Percentiles rank a stretch among this genome's conserved stretches.
These are phyloP conservation scores for Myriosclerotinia duriaeana DNA, from an alignment of 2,329 filamentous ascomycete species.

Conservation along the genomic window DNA sequence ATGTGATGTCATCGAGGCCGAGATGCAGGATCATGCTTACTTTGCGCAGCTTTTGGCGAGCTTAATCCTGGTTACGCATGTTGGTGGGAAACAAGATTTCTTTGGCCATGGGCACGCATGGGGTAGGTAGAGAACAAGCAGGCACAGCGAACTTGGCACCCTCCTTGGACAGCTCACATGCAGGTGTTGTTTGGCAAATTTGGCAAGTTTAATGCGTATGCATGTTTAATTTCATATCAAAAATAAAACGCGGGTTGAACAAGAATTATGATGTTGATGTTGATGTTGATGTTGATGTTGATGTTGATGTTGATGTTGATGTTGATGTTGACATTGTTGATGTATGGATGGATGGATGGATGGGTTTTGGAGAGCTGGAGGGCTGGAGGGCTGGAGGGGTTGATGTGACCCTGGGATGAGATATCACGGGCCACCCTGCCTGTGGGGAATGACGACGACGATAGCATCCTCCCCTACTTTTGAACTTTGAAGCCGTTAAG, in stretches of 20 bases:
- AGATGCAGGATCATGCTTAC: slow-evolving; percentile 22
- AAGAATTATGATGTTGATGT: slow-evolving; percentile 5
- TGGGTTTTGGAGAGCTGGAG: too few species aligned
- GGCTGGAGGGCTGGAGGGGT: slow-evolving; percentile 4
- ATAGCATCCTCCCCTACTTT: background rate
- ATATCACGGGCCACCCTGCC: slow-evolving; percentile 6
- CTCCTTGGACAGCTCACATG: background rate
- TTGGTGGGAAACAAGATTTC: slow-evolving; percentile 24
- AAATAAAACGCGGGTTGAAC: background rate
- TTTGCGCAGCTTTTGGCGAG: slow-evolving; percentile 12
- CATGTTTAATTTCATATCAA: background rate
- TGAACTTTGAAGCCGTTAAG: background rate
- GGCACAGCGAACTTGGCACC: slow-evolving; percentile 5
- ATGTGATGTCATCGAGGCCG: slow-evolving; percentile 23
- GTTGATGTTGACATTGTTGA: too few species aligned
- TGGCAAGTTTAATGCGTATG: background rate
- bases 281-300: background rate
- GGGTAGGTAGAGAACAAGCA: slow-evolving; percentile 17
- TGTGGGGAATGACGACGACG: slow-evolving; percentile 4
- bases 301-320: slow-evolving; percentile 6
- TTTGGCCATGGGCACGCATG: background rate
- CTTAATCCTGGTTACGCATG: slow-evolving; percentile 16
- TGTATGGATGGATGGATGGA: too few species aligned
- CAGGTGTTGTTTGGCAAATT: background rate
- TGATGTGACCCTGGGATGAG: slow-evolving; percentile 7